These are phyloP conservation scores for Mortierella sp. DNA, from an alignment of 371 early-diverging fungal species.

Conservation along the genomic window DNA sequence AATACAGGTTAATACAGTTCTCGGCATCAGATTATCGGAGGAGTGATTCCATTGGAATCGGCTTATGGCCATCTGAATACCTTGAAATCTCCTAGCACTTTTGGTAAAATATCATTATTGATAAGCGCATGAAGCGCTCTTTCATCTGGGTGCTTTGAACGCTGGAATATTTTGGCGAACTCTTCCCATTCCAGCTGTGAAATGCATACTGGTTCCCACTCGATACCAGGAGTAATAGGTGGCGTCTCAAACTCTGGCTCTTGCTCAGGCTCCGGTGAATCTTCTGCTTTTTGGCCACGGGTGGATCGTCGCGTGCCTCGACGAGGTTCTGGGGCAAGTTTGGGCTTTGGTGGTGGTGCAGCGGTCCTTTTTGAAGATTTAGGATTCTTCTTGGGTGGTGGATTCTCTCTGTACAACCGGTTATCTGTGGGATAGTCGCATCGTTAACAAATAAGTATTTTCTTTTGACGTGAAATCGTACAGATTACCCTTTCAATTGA, in stretches of 20 bases:
- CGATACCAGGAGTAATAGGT: slow-evolving; percentile 44
- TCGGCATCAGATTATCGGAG: neutral
- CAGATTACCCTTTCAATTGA: neutral
- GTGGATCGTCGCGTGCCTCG: slow-evolving; percentile 46
- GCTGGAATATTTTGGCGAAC: slow-evolving; percentile 66
- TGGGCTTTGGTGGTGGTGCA: slow-evolving; percentile 29
- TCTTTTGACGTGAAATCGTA: neutral
- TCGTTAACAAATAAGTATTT: neutral
- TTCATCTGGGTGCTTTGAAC: slow-evolving; percentile 68
- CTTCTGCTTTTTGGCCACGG: slow-evolving; percentile 42
- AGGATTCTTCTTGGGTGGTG: slow-evolving; percentile 49
- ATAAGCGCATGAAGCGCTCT: slow-evolving; percentile 66
- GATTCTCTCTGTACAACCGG: slow-evolving; percentile 72
- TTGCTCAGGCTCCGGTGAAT: slow-evolving; percentile 24
- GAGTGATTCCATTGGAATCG: neutral
- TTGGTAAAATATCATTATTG: slow-evolving; percentile 69
- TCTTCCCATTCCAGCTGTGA: slow-evolving; percentile 72
- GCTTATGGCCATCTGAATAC: slow-evolving; percentile 6
- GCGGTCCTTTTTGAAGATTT: slow-evolving; percentile 48
- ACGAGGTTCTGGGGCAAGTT: slow-evolving; percentile 40
- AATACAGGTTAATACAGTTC: neutral
- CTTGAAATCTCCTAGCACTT: slow-evolving; percentile 66
- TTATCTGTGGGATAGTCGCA: slow-evolving; percentile 64
- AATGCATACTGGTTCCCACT: slow-evolving; percentile 64
- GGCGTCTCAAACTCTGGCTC: slow-evolving; percentile 35